Base-by-base conservation (phyloP, 2,329 filamentous ascomycete species). In the Fusarium nurragi region DNA sequence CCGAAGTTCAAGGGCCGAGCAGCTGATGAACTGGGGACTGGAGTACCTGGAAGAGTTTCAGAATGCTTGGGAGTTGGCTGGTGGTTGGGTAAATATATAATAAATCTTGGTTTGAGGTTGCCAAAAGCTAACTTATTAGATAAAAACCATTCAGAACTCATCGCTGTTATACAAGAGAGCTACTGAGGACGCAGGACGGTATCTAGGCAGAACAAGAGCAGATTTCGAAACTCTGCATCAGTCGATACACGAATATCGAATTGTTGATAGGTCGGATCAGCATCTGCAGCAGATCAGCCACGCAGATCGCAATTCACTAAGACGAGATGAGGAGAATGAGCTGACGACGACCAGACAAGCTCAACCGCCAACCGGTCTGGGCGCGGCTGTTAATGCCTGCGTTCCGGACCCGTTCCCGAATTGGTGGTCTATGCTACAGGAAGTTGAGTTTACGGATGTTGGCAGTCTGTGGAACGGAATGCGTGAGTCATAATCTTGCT, bases 341-440 rank as follows among this genome's bases (percentile, higher is more conserved):
- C 2, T 40, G 19, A 0, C 38, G 4, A 19, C 12, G 4, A 9
- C 23, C 5, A 19, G 32, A 7, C 43, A 61, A 14, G 12, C n/a
- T 3, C 64, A 54, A 13, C 3, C 18, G 8, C 5, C 28, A 9
- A 30, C 38, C 13, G 22, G 45, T 4, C 16, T 43, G 5, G 39
- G 26, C 2, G 4, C 36, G 2, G n/a, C 22, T 9, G 4, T 43
- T 8, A 64, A 49, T 28, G 45, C 61, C 1, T 39, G 52, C 6
- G 28, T 65, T 11, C 39, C 61, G 6, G 67, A 70, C 14, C 58
- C 66, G 1, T 70, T 69, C 45, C 67, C 67, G 5, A 70, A 70
- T 26, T 70, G 67, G 67, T 70, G 67, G 67, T 70, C 67, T 1
- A 70, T 70, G 67, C 48, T 70, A 11, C 67, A 70, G n/a, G 67